A percentile compares a stretch with the other conserved stretches of the same genome.
Evolutionary conservation across 139 green algal genomes (phyloP).

Genomic region (Chlorella vulgaris): DNA sequence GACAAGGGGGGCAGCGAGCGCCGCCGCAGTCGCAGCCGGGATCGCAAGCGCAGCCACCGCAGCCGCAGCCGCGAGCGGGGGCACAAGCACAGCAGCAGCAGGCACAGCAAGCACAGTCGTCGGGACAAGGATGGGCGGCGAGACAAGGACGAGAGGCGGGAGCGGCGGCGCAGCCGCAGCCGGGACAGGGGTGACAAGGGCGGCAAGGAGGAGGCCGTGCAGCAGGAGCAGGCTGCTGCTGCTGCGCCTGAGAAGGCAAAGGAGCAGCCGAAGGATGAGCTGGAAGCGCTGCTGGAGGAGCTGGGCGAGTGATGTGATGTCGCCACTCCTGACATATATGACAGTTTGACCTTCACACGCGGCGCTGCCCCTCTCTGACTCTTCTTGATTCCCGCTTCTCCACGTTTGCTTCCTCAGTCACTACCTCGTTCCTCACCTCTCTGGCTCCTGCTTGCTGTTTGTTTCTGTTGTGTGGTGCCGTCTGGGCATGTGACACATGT

Average conservation of each 20-base stretch:
- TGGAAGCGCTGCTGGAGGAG: constrained; percentile 42
- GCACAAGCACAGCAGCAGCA: neutral
- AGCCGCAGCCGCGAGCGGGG: neutral
- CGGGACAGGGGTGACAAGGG: neutral
- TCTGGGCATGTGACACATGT: too few species aligned
- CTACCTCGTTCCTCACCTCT: too few species aligned
- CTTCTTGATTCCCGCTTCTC: neutral
- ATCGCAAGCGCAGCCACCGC: neutral
- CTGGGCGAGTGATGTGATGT: neutral
- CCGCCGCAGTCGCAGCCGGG: neutral
- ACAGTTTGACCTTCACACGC: neutral
- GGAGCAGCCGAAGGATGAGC: constrained; percentile 31
- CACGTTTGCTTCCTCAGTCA: neutral
- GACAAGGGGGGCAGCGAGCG: constrained; percentile 24
- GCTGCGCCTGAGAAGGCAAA: neutral
- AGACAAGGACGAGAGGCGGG: neutral
- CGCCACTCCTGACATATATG: neutral
- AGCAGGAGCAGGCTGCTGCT: neutral
- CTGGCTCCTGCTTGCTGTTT: too few species aligned
- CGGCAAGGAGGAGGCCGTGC: neutral
- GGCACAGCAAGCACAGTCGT: too few species aligned
- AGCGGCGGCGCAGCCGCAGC: neutral
- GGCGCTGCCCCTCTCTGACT: neutral
- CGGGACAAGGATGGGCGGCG: neutral
- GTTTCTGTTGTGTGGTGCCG: too few species aligned